Percentiles rank a stretch among this genome's conserved stretches.
Evolutionary conservation across 805 yeast species (phyloP).

Genomic region (Kluyveromyces aestuarii): DNA sequence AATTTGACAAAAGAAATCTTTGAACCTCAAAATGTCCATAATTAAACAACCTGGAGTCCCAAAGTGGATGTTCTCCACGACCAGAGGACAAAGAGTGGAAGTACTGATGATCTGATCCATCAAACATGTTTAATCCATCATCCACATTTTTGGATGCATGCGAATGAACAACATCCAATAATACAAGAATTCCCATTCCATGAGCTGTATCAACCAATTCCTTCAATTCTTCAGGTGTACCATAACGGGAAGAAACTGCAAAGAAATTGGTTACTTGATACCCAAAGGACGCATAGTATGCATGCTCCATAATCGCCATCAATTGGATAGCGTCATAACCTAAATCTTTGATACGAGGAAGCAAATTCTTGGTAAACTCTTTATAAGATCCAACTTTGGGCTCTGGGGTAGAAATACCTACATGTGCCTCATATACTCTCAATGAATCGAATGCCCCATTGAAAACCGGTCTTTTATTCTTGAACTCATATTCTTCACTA

Average conservation of each 20-base stretch:
- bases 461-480: conserved; percentile 53
- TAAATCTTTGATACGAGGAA: conserved; percentile 76
- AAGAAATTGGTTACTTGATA: conserved; percentile 91
- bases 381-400: conserved; percentile 76
- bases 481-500: conserved; percentile 44
- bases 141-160: conserved; percentile 92
- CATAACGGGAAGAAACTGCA: conserved; percentile 83
- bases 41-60: conserved; percentile 96
- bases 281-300: conserved; percentile 97
- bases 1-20: conserved; percentile 74
- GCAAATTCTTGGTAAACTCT: conserved; percentile 69
- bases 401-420: conserved; percentile 89
- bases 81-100: conserved; percentile 72
- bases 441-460: conserved; percentile 36
- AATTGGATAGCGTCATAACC: conserved; percentile 92
- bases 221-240: conserved; percentile 91
- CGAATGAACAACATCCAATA: conserved; percentile 90
- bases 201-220: conserved; percentile 90
- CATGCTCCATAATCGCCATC: conserved; percentile 99
- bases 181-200: conserved; percentile 72
- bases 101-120: conserved; percentile 91
- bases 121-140: conserved; percentile 88
- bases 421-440: conserved; percentile 89
- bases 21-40: conserved; percentile 88
- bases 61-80: conserved; percentile 79